Base-by-base conservation (phyloP, 2,329 filamentous ascomycete species). In the Orbilia ellipsospora region DNA sequence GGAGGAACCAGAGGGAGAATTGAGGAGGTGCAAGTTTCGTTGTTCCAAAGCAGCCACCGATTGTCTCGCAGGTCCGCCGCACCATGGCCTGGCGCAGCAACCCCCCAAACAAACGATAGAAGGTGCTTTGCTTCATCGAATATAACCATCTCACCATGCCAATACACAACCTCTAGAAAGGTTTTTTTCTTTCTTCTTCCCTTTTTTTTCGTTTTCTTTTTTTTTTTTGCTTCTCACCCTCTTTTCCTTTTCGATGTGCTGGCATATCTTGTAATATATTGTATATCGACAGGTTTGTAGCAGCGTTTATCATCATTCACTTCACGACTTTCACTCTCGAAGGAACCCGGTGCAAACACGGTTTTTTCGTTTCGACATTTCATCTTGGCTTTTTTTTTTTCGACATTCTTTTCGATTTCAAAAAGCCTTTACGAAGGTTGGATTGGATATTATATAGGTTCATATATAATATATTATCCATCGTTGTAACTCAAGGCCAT, bases 241-340 rank as follows among this genome's bases (percentile, higher is more conserved):
- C 26, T 52, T 63, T 67, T 67, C 59, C 59, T 44, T 60, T 77
- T 70, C 63, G 54, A 50, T 65, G 62, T 66, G 62, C 62, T 64
- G 62, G 68, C 60, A 73, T 57, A 73, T 65, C 51, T 64, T n/a
- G 31, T 36, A 36, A 36, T 36, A 59, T 28, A 48, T 59, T 54
- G 50, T 55, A 61, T 55, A 52, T 52, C 20, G 36, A 67, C 63
- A 69, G 48, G 45, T 61, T 60, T 68, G 16, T 68, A n/a, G 48
- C 4, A 18, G 13, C 16, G 44, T 69, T 36, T 28, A 50, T 69
- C 55, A 48, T 54, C 56, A 48, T 60, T 65, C 54, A 50, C 60
- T 67, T 64, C 59, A 26, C 31, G 18, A 50, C 54, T 61, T 44
- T 54, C 52, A 23, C 54, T 73, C 40, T 10, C 15, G 13, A 48